A percentile compares a stretch with the other conserved stretches of the same genome.
These are phyloP conservation scores for Cavenderia fasciculata DNA, from an alignment of 78 protist species.

Conservation along the genomic window DNA sequence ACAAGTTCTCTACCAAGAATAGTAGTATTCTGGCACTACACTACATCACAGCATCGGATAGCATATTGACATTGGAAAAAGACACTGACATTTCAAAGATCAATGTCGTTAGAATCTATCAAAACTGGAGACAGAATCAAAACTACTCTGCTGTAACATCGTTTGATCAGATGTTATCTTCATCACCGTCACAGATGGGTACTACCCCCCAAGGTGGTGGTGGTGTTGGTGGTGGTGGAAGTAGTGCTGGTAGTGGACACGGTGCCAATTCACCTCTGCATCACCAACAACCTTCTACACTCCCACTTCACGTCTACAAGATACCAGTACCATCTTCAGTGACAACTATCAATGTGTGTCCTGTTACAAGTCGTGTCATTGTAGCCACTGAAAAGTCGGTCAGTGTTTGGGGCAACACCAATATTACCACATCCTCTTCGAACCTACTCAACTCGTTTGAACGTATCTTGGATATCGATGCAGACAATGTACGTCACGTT, in stretches of 20 bases:
- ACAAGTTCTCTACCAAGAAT: slow-evolving; percentile 23
- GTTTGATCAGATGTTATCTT: slow-evolving; percentile 1
- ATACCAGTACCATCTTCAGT: slow-evolving; percentile 62
- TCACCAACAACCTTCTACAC: not conserved
- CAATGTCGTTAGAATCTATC: slow-evolving; percentile 54
- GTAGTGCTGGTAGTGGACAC: not conserved
- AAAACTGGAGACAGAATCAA: slow-evolving; percentile 76
- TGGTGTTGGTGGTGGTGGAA: not conserved
- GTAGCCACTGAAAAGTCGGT: slow-evolving; percentile 47
- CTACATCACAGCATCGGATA: slow-evolving; percentile 39
- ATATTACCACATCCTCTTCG: not conserved
- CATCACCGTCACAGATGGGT: not conserved
- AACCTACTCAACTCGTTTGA: slow-evolving; percentile 23
- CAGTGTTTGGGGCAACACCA: slow-evolving; percentile 43
- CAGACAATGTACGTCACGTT: slow-evolving; percentile 21
- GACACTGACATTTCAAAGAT: slow-evolving; percentile 34
- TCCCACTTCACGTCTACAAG: not conserved
- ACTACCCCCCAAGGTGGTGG: not conserved
- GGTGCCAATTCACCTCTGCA: no score
- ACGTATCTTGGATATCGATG: slow-evolving; percentile 52
- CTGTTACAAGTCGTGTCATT: slow-evolving; percentile 58
- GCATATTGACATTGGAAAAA: slow-evolving; percentile 53
- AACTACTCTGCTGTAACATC: not conserved
- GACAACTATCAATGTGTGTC: slow-evolving; percentile 24
- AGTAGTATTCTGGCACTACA: not conserved